Evolutionary conservation across 257 asterid genomes (phyloP).

Genomic region (Avicennia marina): DNA sequence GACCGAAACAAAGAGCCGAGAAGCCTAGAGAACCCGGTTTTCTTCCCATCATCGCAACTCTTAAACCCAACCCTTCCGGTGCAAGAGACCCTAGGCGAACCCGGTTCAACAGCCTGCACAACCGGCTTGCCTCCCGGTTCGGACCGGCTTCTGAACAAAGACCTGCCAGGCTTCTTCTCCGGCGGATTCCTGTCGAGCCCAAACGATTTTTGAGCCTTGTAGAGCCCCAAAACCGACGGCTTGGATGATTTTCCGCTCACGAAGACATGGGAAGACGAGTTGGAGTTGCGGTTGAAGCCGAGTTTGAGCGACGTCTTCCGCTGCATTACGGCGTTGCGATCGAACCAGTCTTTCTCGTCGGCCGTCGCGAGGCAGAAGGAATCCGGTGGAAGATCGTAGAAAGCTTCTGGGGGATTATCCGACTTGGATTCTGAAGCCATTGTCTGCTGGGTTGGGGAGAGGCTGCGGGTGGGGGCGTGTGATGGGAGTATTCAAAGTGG

Average conservation of each 20-base stretch:
- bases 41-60: constrained; percentile 24
- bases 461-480: not conserved
- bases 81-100: constrained; percentile 46
- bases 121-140: constrained; percentile 34
- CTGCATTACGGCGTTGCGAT: constrained; percentile 49
- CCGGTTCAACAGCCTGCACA: constrained; percentile 30
- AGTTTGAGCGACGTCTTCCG: constrained; percentile 50
- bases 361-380: constrained; percentile 48
- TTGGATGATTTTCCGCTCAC: constrained; percentile 13
- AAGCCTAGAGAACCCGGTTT: constrained; percentile 41
- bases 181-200: constrained; percentile 13
- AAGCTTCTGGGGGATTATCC: constrained; percentile 20
- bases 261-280: constrained; percentile 23
- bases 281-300: constrained; percentile 27
- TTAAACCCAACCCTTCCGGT: constrained; percentile 40
- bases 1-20: constrained; percentile 29
- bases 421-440: constrained; percentile 12
- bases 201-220: constrained; percentile 23
- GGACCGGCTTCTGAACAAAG: constrained; percentile 42
- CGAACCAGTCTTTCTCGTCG: constrained; percentile 52
- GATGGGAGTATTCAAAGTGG: constrained; percentile 6
- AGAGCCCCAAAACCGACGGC: constrained; percentile 35
- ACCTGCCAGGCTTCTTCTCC: constrained; percentile 24
- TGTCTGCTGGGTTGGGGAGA: not conserved
- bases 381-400: constrained; percentile 54